Percentiles rank a stretch among this genome's conserved stretches.
Evolutionary conservation across 1,284 basidiomycete genomes (phyloP).

Genomic region (Marasmius fiardii): DNA sequence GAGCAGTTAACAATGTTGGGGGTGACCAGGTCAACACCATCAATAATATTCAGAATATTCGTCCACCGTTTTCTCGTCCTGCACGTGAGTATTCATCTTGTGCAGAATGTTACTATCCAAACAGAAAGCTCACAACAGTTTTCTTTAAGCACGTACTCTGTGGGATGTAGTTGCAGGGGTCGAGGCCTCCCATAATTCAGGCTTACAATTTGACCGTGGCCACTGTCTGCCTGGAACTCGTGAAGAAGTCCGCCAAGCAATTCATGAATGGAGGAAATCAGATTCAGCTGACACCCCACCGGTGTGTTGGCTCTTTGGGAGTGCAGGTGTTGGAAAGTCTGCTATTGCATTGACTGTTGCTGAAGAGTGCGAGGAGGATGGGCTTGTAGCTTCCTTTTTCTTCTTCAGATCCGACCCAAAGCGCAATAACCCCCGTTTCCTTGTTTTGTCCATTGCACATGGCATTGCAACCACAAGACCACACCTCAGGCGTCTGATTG

Average conservation of each 20-base stretch:
- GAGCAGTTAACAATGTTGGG: too few species aligned
- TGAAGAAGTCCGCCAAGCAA: slow-evolving; percentile 7
- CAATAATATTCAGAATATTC: too few species aligned
- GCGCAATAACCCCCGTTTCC: background rate
- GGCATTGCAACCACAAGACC: background rate
- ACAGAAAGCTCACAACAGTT: too few species aligned
- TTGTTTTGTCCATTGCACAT: slow-evolving; percentile 4
- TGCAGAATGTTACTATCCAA: too few species aligned
- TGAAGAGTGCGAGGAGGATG: slow-evolving; percentile 1
- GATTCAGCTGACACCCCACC: background rate
- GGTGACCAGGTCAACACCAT: too few species aligned
- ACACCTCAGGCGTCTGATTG: background rate
- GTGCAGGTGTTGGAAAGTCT: slow-evolving; percentile 18
- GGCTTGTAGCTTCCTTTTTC: slow-evolving; percentile 14
- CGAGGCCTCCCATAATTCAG: too few species aligned
- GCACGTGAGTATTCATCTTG: too few species aligned
- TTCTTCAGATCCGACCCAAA: slow-evolving; percentile 13
- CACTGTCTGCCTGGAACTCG: slow-evolving; percentile 15
- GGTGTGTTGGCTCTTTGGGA: slow-evolving; percentile 17
- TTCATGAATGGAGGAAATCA: slow-evolving; percentile 10
- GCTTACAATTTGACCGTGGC: background rate
- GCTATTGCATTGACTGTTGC: slow-evolving; percentile 18
- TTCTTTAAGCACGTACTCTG: too few species aligned
- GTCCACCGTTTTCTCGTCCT: too few species aligned
- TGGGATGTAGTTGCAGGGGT: too few species aligned